Percentiles rank a stretch among this genome's conserved stretches.
These are phyloP conservation scores for Apiotrichum veenhuisii DNA, from an alignment of 1,284 basidiomycete genomes.

Conservation along the genomic window DNA sequence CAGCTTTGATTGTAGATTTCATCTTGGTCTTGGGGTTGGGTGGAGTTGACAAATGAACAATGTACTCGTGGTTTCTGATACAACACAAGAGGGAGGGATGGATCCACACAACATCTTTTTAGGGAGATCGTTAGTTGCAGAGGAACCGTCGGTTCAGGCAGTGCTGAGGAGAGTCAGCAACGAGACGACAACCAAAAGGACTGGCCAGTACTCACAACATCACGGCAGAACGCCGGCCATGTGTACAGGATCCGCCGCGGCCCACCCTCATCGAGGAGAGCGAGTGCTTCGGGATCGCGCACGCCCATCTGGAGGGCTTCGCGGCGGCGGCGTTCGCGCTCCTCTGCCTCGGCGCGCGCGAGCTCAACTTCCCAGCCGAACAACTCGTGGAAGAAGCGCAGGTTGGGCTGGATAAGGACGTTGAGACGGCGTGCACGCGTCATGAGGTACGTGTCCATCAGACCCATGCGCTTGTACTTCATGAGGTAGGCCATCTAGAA, in stretches of 20 bases:
- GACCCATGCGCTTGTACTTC: conserved; percentile 80
- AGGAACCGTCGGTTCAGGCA: conserved; percentile 40
- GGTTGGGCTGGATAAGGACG: conserved; percentile 88
- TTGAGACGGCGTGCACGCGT: conserved; percentile 46
- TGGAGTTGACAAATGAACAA: background rate
- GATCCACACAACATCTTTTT: background rate
- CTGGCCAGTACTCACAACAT: conserved; percentile 42
- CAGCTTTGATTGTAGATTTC: no score
- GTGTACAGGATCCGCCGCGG: conserved; percentile 37
- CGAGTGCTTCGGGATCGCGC: conserved; percentile 22
- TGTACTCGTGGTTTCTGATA: background rate
- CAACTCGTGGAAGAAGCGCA: conserved; percentile 86
- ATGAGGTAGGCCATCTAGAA: conserved; percentile 86
- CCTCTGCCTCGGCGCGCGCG: conserved; percentile 34
- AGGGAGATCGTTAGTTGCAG: conserved; percentile 19
- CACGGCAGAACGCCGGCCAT: conserved; percentile 49
- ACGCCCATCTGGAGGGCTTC: conserved; percentile 24
- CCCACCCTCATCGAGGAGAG: conserved; percentile 16
- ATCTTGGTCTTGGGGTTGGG: no score
- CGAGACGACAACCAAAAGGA: conserved; percentile 10
- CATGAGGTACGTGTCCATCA: conserved; percentile 84
- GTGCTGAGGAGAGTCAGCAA: conserved; percentile 23
- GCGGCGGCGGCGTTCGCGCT: conserved; percentile 15
- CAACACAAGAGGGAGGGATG: background rate
- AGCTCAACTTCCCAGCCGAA: conserved; percentile 88